Conservation (phyloP, 2,329 filamentous ascomycete species). For the Sclerotinia borealis region DNA sequence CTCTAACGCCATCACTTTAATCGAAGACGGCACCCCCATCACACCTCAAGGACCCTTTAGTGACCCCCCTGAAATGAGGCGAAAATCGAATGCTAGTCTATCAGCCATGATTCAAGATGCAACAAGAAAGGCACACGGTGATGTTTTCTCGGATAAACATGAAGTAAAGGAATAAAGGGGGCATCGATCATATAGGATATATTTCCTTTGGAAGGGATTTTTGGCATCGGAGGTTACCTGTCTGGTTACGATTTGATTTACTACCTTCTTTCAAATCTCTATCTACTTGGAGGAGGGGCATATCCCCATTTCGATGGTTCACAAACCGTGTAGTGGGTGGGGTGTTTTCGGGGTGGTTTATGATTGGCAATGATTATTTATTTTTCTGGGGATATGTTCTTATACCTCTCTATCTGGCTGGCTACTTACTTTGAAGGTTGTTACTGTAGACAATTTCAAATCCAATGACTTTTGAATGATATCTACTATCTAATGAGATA, state of each 20-base stretch:
- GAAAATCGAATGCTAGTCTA: constrained; percentile 42
- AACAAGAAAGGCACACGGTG: constrained; percentile 31
- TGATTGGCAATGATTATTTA: constrained; percentile 4
- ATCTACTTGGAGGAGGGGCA: not conserved
- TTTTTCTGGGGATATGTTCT: not conserved
- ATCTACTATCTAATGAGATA: not conserved
- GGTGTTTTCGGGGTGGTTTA: not conserved
- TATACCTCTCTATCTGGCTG: not conserved
- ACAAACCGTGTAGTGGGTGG: not conserved
- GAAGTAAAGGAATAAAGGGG: constrained; percentile 42
- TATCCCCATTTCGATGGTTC: constrained; percentile 1
- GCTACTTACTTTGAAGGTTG: not conserved
- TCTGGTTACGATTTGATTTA: constrained; percentile 9
- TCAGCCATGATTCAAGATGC: constrained; percentile 52
- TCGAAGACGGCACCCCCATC: constrained; percentile 45
- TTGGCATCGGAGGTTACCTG: not conserved
- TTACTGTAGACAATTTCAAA: not conserved
- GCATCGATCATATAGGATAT: not conserved
- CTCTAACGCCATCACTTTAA: constrained; percentile 43
- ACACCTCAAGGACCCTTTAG: constrained; percentile 54
- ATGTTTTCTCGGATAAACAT: constrained; percentile 56
- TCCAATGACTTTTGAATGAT: not conserved
- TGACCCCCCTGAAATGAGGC: constrained; percentile 41
- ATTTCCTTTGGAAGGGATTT: not conserved
- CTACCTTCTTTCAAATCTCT: not conserved